Evolutionary conservation across 2,329 filamentous ascomycete genomes (phyloP).

Genomic region (Trichoderma arundinaceum): DNA sequence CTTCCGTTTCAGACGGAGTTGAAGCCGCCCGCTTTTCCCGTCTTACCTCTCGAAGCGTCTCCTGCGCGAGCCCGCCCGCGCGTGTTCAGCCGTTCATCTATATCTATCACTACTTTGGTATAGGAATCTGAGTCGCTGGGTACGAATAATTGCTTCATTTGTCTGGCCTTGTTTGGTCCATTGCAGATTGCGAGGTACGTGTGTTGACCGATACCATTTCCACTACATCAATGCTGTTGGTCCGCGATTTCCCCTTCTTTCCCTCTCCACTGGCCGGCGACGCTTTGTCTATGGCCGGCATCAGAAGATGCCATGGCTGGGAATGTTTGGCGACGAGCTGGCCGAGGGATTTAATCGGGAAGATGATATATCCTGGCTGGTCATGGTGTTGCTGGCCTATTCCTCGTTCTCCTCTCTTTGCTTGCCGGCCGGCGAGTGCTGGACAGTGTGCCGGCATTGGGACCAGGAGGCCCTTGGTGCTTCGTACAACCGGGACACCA

Average conservation of each 20-base stretch:
- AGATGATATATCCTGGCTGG: not conserved
- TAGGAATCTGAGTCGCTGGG: not conserved
- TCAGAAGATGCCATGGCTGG: not conserved
- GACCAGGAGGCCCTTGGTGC: not conserved
- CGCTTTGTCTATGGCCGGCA: not conserved
- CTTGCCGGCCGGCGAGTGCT: too few relatives aligned
- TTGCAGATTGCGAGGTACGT: slow-evolving; percentile 21
- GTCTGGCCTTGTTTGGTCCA: not conserved
- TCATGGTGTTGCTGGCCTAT: not conserved
- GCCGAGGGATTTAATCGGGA: not conserved
- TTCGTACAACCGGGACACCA: slow-evolving; percentile 15
- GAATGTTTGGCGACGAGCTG: not conserved
- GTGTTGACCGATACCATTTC: not conserved
- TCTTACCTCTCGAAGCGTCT: not conserved
- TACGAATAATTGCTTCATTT: slow-evolving; percentile 10
- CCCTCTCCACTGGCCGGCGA: not conserved
- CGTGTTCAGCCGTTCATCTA: not conserved
- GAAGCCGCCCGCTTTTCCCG: not conserved
- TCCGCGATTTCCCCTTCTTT: not conserved
- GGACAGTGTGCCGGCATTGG: not conserved
- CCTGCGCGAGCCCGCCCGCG: too few relatives aligned
- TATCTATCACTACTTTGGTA: not conserved
- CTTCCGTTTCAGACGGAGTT: not conserved
- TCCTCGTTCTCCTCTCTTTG: not conserved
- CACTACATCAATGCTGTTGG: not conserved